phyloP scores from a whole-genome alignment of 306 rosid species.

The Echinosophora koreensis region DNA sequence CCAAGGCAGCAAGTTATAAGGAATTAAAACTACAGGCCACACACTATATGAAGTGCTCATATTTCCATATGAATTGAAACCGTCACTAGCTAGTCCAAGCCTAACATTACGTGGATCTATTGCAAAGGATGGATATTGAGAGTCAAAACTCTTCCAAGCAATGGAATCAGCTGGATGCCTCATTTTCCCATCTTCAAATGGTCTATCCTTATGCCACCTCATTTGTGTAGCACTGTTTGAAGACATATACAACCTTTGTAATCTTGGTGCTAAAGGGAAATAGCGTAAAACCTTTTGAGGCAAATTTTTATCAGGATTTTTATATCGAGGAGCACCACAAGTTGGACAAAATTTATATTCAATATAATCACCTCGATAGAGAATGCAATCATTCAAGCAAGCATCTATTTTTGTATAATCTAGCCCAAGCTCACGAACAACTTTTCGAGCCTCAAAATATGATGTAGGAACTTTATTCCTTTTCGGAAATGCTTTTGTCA shows the following conservation, averaged over 20 bases:
- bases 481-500: neutral
- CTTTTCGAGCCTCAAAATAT: neutral
- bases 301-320: neutral
- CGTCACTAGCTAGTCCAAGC: neutral
- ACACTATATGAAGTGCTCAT: neutral
- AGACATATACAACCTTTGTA: neutral
- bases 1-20: constrained; percentile 8
- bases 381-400: too few relatives aligned
- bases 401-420: constrained; percentile 3
- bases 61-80: neutral
- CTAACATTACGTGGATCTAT: neutral
- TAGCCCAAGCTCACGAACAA: neutral
- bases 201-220: too few relatives aligned
- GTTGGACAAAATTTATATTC: neutral
- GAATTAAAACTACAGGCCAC: neutral
- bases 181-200: neutral
- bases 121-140: neutral
- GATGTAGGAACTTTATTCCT: neutral
- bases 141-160: neutral
- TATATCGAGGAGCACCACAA: neutral
- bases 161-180: constrained; percentile 14
- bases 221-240: too few relatives aligned
- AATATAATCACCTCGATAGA: too few relatives aligned
- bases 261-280: neutral
- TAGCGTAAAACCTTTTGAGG: neutral